Evolutionary conservation across 2,329 filamentous ascomycete genomes (phyloP).

Genomic region (Hymenoscyphus fraxineus): DNA sequence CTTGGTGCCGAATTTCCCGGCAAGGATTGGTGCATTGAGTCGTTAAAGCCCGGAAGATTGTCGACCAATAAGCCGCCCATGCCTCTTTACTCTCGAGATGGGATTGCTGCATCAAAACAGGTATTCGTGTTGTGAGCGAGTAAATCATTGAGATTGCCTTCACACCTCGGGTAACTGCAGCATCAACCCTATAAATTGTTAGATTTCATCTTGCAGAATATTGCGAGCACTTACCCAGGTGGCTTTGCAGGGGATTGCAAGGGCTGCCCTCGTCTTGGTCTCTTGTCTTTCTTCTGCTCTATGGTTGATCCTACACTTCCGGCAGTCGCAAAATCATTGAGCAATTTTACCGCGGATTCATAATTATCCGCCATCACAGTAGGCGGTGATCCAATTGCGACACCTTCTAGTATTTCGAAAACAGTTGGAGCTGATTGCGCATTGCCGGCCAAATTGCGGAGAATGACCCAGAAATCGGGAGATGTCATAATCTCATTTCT

Average conservation of each 20-base stretch:
- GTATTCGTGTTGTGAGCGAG: slow-evolving; percentile 75
- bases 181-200: slow-evolving; percentile 53
- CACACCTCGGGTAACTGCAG: slow-evolving; percentile 70
- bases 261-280: slow-evolving; percentile 38
- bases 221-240: slow-evolving; percentile 48
- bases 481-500: slow-evolving; percentile 93
- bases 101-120: slow-evolving; percentile 84
- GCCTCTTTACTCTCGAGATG: slow-evolving; percentile 87
- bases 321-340: slow-evolving; percentile 86
- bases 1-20: slow-evolving; percentile 84
- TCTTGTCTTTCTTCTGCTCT: slow-evolving; percentile 64
- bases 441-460: slow-evolving; percentile 69
- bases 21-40: slow-evolving; percentile 92
- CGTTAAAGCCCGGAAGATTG: slow-evolving; percentile 84
- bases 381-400: slow-evolving; percentile 66
- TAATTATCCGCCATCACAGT: slow-evolving; percentile 95
- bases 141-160: slow-evolving; percentile 81
- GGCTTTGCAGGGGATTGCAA: slow-evolving; percentile 44
- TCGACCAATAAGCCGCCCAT: slow-evolving; percentile 97
- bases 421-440: slow-evolving; percentile 70
- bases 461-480: slow-evolving; percentile 92
- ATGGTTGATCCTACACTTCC: slow-evolving; percentile 68
- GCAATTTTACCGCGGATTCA: slow-evolving; percentile 75
- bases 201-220: slow-evolving; percentile 9
- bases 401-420: slow-evolving; percentile 80